Percentiles rank a stretch among this genome's conserved stretches.
Evolutionary conservation across 2,329 filamentous ascomycete genomes (phyloP).

Genomic region (Cryphonectria japonica): DNA sequence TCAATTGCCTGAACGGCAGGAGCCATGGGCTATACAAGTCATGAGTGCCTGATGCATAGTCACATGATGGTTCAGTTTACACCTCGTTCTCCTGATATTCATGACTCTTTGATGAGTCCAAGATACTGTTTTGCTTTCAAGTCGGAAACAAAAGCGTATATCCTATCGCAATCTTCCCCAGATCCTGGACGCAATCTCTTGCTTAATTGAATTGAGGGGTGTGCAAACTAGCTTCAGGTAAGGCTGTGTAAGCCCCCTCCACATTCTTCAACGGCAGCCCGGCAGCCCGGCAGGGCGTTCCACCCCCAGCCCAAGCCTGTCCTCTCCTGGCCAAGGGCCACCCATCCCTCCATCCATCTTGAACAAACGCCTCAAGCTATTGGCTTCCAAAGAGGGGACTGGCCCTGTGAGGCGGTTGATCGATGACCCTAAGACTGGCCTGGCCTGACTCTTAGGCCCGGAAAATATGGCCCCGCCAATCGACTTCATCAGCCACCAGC

Average conservation of each 20-base stretch:
- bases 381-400: not conserved
- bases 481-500: not conserved
- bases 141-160: not conserved
- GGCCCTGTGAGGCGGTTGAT: not conserved
- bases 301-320: not conserved
- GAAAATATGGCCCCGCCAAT: constrained; percentile 7
- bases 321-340: not conserved
- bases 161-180: not conserved
- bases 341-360: not conserved
- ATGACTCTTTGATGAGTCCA: not conserved
- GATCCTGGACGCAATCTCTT: not conserved
- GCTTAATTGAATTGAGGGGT: not conserved
- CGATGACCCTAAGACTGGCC: not conserved
- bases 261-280: not conserved
- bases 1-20: not conserved
- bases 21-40: not conserved
- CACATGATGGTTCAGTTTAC: not conserved
- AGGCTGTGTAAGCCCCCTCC: not conserved
- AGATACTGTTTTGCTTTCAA: not conserved
- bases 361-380: not conserved
- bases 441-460: not conserved
- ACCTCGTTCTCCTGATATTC: not conserved
- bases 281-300: not conserved
- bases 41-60: not conserved
- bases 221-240: not conserved